Base-by-base conservation (phyloP, 179 eudicot species). In the Nepenthes alata region DNA sequence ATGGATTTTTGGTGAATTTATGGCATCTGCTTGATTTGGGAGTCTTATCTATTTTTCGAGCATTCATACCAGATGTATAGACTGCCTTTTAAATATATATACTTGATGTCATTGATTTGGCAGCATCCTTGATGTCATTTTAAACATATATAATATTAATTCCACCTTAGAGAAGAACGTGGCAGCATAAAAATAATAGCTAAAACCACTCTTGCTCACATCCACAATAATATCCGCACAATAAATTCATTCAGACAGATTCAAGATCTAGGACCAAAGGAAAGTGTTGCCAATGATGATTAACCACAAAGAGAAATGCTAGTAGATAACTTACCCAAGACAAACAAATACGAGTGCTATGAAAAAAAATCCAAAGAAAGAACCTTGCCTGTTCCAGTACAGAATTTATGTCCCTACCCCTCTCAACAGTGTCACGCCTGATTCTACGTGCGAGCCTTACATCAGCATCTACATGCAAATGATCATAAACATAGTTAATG, bases 371-470 rank as follows among this genome's bases (percentile, higher is more conserved):
- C 2, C 11, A 38, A 25, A 57, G 54, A 53, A 67, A 67, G 63
- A 3, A 56, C 62, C 87, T 79, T 84, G 76, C 98, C 96, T 93
- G 98, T 72, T 85, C 98, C 61, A 93, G 98, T 62, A 93, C 95
- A 71, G 96, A 93, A 75, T 83, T 80, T 58, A 93, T 65, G 65
- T 93, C 98, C 82, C 98, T 89, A 74, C 96, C 90, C 95, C 98
- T 86, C 75, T 89, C 98, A 72, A 86, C 86, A 53, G 87, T 93
- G 75, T 93, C 98, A 65, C 98, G 98, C 70, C 93, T 80, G 66
- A 93, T 86, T 72, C 98, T 86, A 67, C 98, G 95, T 65, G 93
- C 98, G 74, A 93, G 91, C 76, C 98, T 85, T 72, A 93, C 98
- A 73, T 93, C 98, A 83, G 95, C 93, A 85, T 93, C 97, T 89